These are phyloP conservation scores for Oidiodendron maius DNA, from an alignment of 495 filamentous ascomycete species.

Conservation along the genomic window DNA sequence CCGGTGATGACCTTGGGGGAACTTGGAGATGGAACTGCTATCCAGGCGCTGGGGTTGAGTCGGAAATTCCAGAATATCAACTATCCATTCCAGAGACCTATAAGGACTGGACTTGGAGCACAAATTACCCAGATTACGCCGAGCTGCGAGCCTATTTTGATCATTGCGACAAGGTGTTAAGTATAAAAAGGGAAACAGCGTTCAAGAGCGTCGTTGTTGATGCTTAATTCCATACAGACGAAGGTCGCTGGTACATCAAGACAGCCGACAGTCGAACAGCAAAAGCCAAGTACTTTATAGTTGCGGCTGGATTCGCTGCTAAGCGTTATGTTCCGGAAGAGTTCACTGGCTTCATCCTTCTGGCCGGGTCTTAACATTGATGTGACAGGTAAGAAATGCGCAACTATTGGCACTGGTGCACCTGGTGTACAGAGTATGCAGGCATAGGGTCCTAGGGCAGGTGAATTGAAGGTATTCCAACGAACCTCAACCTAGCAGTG, in stretches of 20 bases:
- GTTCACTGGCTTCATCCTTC: constrained; percentile 48
- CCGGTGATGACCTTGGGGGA: constrained; percentile 41
- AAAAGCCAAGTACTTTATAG: constrained; percentile 40
- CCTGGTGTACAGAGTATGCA: constrained; percentile 53
- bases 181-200: constrained; percentile 43
- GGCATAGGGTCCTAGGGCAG: constrained; percentile 30
- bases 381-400: constrained; percentile 41
- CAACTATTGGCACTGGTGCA: constrained; percentile 56
- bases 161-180: constrained; percentile 43
- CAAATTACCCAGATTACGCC: constrained; percentile 41
- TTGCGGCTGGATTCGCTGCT: constrained; percentile 35
- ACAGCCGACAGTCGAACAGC: constrained; percentile 39
- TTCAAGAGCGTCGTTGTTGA: constrained; percentile 43
- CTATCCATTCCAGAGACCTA: constrained; percentile 45
- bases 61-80: constrained; percentile 43
- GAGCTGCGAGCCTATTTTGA: constrained; percentile 51
- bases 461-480: constrained; percentile 41
- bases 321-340: constrained; percentile 33
- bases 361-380: constrained; percentile 50
- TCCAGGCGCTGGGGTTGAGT: constrained; percentile 48
- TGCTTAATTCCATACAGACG: constrained; percentile 36
- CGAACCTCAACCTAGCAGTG: constrained; percentile 44
- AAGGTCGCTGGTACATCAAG: constrained; percentile 39
- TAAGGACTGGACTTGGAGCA: constrained; percentile 47
- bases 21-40: constrained; percentile 50